A percentile compares a stretch with the other conserved stretches of the same genome.
Evolutionary conservation across 257 asterid species (phyloP).

Genomic region (Oldenlandia corymbosa): DNA sequence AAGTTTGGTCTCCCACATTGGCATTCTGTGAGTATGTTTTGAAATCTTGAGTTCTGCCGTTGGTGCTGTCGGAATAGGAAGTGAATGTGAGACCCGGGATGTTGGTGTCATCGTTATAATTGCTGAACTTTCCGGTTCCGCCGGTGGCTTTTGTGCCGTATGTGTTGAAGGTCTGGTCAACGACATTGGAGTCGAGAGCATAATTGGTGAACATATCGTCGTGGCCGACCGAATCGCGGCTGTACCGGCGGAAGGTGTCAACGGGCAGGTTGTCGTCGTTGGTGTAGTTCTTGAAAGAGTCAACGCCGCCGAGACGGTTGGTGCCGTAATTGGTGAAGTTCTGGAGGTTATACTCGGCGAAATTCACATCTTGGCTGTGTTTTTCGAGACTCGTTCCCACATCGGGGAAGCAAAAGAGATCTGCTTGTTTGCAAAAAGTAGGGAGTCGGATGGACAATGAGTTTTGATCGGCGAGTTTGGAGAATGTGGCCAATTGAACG

Average conservation of each 20-base stretch:
- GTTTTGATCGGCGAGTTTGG: conserved; percentile 18
- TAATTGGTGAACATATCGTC: conserved; percentile 46
- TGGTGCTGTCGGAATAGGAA: conserved; percentile 54
- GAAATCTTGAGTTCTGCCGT: conserved; percentile 52
- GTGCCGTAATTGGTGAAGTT: conserved; percentile 84
- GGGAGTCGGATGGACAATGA: conserved; percentile 51
- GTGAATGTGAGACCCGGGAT: conserved; percentile 54
- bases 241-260: conserved; percentile 65
- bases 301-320: conserved; percentile 35
- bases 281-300: conserved; percentile 53
- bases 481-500: conserved; percentile 19
- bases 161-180: conserved; percentile 61
- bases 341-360: conserved; percentile 26
- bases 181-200: conserved; percentile 42
- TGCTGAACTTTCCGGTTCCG: conserved; percentile 55
- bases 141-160: conserved; percentile 60
- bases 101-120: conserved; percentile 31
- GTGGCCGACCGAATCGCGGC: conserved; percentile 60
- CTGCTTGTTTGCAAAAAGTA: conserved; percentile 51
- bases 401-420: conserved; percentile 61
- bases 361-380: conserved; percentile 41
- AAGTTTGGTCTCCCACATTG: conserved; percentile 57
- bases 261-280: conserved; percentile 32
- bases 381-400: too few relatives aligned
- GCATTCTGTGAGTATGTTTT: conserved; percentile 29